Evolutionary conservation across 352 stramenopile genomes (phyloP).

Genomic region (Globisporangium echinulatum): DNA sequence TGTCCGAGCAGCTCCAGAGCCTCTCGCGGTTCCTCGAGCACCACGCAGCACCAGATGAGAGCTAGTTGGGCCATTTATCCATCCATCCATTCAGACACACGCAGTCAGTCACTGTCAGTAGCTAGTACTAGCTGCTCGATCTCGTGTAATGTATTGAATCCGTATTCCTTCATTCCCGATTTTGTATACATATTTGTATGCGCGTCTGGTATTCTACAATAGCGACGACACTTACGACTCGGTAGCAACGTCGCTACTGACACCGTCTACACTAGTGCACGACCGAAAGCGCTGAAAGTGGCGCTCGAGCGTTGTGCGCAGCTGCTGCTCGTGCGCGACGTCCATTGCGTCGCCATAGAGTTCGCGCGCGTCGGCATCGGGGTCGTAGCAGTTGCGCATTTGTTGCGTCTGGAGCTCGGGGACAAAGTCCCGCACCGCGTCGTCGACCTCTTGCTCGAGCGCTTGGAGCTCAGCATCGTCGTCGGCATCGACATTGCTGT

Average conservation of each 20-base stretch:
- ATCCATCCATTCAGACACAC: background rate
- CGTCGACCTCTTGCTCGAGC: constrained; percentile 25
- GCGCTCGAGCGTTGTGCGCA: constrained; percentile 40
- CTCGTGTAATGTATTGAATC: background rate
- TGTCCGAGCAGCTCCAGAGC: constrained; percentile 68
- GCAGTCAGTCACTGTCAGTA: background rate
- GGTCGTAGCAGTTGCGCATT: background rate
- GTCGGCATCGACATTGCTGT: background rate
- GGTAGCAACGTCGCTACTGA: background rate
- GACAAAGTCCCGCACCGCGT: constrained; percentile 32
- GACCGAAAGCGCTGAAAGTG: constrained; percentile 55
- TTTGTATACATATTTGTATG: background rate
- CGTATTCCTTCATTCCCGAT: background rate
- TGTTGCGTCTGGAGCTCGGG: constrained; percentile 20
- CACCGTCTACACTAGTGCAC: background rate
- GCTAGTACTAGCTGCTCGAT: background rate
- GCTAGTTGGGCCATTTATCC: constrained; percentile 9
- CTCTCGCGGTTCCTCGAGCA: constrained; percentile 78
- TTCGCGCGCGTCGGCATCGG: constrained; percentile 15
- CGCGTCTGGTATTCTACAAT: background rate
- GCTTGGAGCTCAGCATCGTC: constrained; percentile 8
- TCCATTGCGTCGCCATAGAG: constrained; percentile 17
- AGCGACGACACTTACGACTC: no score
- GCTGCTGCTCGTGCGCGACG: constrained; percentile 24
- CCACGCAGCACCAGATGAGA: constrained; percentile 59